These are phyloP conservation scores for Suhomyces wounanorum DNA, from an alignment of 1,139 yeast species.

Conservation along the genomic window DNA sequence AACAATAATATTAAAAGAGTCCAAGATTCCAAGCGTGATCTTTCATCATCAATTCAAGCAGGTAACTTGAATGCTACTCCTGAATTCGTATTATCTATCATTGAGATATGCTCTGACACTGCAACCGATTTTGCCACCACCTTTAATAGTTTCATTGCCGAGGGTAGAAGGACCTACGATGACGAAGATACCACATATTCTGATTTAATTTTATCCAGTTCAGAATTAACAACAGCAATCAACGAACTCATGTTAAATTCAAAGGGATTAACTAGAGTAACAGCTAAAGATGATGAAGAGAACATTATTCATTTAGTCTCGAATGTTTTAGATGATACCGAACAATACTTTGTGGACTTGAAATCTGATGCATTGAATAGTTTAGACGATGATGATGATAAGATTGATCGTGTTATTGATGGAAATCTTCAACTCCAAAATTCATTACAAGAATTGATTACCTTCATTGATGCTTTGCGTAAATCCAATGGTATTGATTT, in stretches of 20 bases:
- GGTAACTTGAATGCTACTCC: conserved; percentile 82
- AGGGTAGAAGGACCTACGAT: conserved; percentile 56
- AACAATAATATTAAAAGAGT: conserved; percentile 69
- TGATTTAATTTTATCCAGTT: conserved; percentile 63
- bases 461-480: conserved; percentile 58
- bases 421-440: conserved; percentile 77
- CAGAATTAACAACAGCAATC: conserved; percentile 65
- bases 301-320: conserved; percentile 51
- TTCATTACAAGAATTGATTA: conserved; percentile 59
- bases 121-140: conserved; percentile 83
- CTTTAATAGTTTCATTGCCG: conserved; percentile 76
- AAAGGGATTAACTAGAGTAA: conserved; percentile 65
- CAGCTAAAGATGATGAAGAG: conserved; percentile 58
- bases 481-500: conserved; percentile 41
- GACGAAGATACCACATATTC: conserved; percentile 64
- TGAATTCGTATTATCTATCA: conserved; percentile 64
- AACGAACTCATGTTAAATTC: conserved; percentile 68
- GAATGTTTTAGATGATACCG: conserved; percentile 61
- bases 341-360: conserved; percentile 62
- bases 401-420: conserved; percentile 74
- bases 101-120: conserved; percentile 69
- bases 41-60: conserved; percentile 80
- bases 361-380: conserved; percentile 53
- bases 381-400: conserved; percentile 61
- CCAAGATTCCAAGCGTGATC: conserved; percentile 72